Evolutionary conservation across 768 basidiomycete genomes (phyloP).

Genomic region (Russula brevipes): DNA sequence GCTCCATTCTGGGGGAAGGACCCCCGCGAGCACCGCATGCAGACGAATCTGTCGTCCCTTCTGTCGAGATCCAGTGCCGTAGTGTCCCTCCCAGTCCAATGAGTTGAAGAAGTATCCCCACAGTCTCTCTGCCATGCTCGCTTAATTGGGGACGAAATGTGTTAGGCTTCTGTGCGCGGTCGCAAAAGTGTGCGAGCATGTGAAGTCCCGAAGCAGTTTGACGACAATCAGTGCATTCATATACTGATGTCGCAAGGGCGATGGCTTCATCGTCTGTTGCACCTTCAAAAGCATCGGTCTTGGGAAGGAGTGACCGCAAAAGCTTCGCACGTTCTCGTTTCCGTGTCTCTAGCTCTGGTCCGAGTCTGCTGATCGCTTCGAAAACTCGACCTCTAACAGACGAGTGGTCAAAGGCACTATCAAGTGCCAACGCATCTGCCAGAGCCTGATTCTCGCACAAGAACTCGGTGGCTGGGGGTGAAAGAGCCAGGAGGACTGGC

Average conservation of each 20-base stretch:
- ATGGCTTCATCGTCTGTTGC: constrained; percentile 1
- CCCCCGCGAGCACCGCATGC: constrained; percentile 1
- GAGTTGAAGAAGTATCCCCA: background rate
- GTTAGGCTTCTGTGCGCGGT: background rate
- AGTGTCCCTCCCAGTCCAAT: constrained; percentile 2
- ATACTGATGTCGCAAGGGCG: constrained; percentile 12
- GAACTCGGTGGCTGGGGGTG: constrained; percentile 5
- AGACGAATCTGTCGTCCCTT: constrained; percentile 14
- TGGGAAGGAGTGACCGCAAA: constrained; percentile 12
- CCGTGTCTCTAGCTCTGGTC: background rate
- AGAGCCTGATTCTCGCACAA: constrained; percentile 2
- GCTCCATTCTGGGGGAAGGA: background rate
- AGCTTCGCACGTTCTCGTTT: background rate
- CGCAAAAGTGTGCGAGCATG: constrained; percentile 14
- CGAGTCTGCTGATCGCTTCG: background rate
- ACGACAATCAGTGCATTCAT: constrained; percentile 8
- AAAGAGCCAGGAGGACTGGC: constrained; percentile 1
- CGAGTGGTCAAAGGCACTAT: background rate
- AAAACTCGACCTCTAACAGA: background rate
- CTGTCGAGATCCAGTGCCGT: constrained; percentile 12
- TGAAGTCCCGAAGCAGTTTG: background rate
- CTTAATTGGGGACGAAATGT: background rate
- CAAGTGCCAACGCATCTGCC: constrained; percentile 3
- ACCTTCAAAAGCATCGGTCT: background rate
- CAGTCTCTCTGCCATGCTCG: background rate